These are phyloP conservation scores for Xylaria flabelliformis DNA, from an alignment of 495 filamentous ascomycete species.

Conservation along the genomic window DNA sequence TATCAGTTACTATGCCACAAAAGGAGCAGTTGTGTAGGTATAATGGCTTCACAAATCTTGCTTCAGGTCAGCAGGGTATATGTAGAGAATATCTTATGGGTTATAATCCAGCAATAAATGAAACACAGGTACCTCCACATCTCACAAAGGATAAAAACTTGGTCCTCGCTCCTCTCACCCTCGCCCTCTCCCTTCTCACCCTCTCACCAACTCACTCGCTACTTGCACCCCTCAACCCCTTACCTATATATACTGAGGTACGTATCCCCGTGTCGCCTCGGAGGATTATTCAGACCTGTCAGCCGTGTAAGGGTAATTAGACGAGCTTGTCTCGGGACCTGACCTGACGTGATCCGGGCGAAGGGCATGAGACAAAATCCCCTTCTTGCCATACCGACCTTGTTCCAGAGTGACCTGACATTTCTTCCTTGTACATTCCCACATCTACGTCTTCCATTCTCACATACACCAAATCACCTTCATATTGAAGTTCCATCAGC, in stretches of 20 bases:
- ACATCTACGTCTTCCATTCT: background rate
- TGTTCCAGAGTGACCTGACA: conserved; percentile 22
- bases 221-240: conserved; percentile 9
- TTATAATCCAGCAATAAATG: background rate
- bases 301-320: conserved; percentile 38
- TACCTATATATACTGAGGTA: background rate
- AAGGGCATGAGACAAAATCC: conserved; percentile 10
- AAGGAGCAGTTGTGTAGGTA: background rate
- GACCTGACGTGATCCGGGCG: conserved; percentile 24
- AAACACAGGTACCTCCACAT: background rate
- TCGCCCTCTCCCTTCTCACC: background rate
- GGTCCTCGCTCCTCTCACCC: background rate
- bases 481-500: background rate
- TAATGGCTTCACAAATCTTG: background rate
- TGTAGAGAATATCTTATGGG: background rate
- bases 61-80: background rate
- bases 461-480: background rate
- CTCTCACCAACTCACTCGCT: conserved; percentile 10
- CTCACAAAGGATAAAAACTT: background rate
- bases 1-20: background rate
- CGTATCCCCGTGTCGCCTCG: conserved; percentile 17
- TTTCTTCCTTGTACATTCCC: background rate
- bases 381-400: conserved; percentile 8
- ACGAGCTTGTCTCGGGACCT: conserved; percentile 44
- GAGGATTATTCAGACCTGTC: conserved; percentile 21